Percentiles rank a stretch among this genome's conserved stretches.
phyloP scores from a whole-genome alignment of 169 alveolate species.

The Plasmodium inui region DNA sequence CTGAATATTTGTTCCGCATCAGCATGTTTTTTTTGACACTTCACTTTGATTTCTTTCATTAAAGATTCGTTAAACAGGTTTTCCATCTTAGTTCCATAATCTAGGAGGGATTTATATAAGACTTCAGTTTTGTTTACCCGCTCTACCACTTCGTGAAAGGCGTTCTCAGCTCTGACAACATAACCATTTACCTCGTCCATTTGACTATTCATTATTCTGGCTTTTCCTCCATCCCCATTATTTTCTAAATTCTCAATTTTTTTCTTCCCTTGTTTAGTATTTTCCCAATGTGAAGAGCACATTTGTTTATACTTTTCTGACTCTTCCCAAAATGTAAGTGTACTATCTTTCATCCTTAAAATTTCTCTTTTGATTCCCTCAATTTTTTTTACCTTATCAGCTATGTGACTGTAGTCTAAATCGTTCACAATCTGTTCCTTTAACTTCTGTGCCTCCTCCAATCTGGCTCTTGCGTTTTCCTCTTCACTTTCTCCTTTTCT shows the following conservation, averaged over 20 bases:
- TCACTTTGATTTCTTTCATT: not conserved
- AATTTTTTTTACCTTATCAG: not conserved
- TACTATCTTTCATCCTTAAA: not conserved
- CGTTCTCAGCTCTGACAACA: not conserved
- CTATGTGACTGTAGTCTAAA: not conserved
- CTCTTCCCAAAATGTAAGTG: not conserved
- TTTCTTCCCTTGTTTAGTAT: constrained; percentile 5
- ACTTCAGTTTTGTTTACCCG: not conserved
- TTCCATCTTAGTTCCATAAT: not conserved
- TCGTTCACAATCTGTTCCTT: constrained; percentile 7
- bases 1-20: not conserved
- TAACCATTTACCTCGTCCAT: not conserved
- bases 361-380: not conserved
- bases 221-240: not conserved
- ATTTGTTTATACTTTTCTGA: not conserved
- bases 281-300: constrained; percentile 2
- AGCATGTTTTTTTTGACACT: not conserved
- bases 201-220: not conserved
- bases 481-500: not conserved
- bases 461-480: not conserved
- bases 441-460: not conserved
- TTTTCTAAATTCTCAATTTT: constrained; percentile 4
- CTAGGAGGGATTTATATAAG: not conserved
- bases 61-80: not conserved
- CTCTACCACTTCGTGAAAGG: not conserved